Base-by-base conservation (phyloP, 192 early-diverging fungal genomes). In the Mortierella hygrophila region DNA sequence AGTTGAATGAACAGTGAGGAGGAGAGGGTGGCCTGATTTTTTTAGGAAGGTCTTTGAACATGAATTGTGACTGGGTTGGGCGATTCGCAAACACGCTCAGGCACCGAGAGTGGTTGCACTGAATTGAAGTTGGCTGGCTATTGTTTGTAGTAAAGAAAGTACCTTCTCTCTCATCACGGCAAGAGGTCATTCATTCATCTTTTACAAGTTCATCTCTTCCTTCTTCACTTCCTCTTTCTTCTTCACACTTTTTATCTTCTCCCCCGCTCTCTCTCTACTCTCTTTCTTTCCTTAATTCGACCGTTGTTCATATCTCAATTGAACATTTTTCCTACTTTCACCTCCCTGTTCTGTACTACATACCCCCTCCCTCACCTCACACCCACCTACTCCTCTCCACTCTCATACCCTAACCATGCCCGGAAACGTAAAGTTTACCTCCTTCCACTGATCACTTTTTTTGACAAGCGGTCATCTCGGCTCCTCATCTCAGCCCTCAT, bases 21-120 rank as follows among this genome's bases (percentile, higher is more conserved):
- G 29, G 32, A 70, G 65, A 69, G 44, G 55, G 82, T 83, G 82
- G 82, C 82, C 82, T 83, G 82, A 83, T 83, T 83, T 83, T 83
- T 83, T 77, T 41, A 15, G 60, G 29, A 65, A 32, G 60, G n/a
- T 32, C 29, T 78, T 72, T 73, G 21, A 44, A 15, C 0, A 7
- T 40, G 15, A 15, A 68, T 13, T 68, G 65, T 68, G 76, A 65
- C 60, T 65, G n/a, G 11, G 26, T 65, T 65, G 60, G 60, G 60
- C 60, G n/a, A 65, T 29, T 65, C 60, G 26, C n/a, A 65, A 65
- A 65, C 60, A 65, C 60, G 60, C 60, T 65, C 60, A 65, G 60
- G 60, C 60, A 65, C 60, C 15, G 23, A 57, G 54, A 49, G 47
- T 44, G 18, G 47, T 49, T 49, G 47, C 16, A 49, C 47, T 18